These are phyloP conservation scores for Lotmaria passim DNA, from an alignment of 208 protist genomes.

Conservation along the genomic window DNA sequence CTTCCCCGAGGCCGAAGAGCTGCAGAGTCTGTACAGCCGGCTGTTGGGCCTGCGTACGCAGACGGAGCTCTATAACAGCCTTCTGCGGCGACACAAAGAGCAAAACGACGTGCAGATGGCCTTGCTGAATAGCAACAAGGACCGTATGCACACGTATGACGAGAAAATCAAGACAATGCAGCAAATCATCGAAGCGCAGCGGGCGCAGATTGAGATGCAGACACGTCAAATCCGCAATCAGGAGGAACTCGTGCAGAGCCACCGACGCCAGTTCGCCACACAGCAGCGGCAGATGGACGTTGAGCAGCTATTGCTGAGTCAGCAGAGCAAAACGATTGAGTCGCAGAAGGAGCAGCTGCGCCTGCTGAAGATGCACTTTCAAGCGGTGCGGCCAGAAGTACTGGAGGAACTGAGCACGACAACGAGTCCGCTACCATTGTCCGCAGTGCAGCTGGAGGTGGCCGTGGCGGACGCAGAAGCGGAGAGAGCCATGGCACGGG, in stretches of 20 bases:
- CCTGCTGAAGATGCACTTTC: constrained; percentile 34
- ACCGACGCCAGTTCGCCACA: constrained; percentile 66
- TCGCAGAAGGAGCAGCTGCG: constrained; percentile 39
- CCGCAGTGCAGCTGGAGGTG: neutral
- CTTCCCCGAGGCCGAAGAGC: constrained; percentile 82
- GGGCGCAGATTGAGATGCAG: constrained; percentile 78
- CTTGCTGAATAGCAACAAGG: constrained; percentile 81
- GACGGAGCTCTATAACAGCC: constrained; percentile 79
- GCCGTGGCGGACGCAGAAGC: neutral
- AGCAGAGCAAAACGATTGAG: constrained; percentile 42
- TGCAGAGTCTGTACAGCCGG: constrained; percentile 76
- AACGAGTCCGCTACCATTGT: neutral
- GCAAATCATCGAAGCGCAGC: constrained; percentile 84
- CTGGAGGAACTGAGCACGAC: constrained; percentile 14
- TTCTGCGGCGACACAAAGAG: constrained; percentile 84
- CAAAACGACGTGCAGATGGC: constrained; percentile 86
- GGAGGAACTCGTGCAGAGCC: constrained; percentile 70
- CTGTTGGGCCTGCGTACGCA: constrained; percentile 77
- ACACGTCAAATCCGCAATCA: constrained; percentile 70
- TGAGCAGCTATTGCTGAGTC: constrained; percentile 28
- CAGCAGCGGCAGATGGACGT: constrained; percentile 60
- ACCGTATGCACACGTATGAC: constrained; percentile 81
- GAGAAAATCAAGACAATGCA: constrained; percentile 85
- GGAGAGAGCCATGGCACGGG: neutral
- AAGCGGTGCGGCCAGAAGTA: constrained; percentile 20